phyloP scores from a whole-genome alignment of 345 rosid species.

The Kernera saxatilis region DNA sequence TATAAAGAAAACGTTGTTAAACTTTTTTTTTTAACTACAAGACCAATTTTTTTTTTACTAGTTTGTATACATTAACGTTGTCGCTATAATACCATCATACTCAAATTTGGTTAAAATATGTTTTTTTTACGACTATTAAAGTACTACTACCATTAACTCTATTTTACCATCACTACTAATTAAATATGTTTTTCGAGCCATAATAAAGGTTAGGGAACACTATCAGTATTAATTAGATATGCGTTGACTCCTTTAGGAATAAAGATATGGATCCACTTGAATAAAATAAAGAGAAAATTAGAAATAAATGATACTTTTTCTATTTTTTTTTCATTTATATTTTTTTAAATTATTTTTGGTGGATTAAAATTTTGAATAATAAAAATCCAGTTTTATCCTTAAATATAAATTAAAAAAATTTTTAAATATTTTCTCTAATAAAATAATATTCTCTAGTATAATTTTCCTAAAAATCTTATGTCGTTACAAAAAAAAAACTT shows the following conservation, averaged over 20 bases:
- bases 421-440: too few relatives aligned
- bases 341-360: too few relatives aligned
- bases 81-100: not conserved
- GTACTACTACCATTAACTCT: not conserved
- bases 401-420: too few relatives aligned
- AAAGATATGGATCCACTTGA: not conserved
- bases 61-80: not conserved
- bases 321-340: too few relatives aligned
- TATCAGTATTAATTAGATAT: not conserved
- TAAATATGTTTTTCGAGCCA: not conserved
- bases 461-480: too few relatives aligned
- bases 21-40: not conserved
- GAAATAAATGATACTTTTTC: too few relatives aligned
- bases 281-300: too few relatives aligned
- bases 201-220: not conserved
- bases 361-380: too few relatives aligned
- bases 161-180: not conserved
- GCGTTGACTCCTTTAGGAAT: not conserved
- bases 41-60: not conserved
- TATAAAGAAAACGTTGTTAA: not conserved
- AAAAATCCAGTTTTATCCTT: too few relatives aligned
- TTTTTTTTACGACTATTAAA: not conserved
- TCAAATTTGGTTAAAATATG: not conserved
- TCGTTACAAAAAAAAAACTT: too few relatives aligned
- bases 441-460: too few relatives aligned